Percentiles rank a stretch among this genome's conserved stretches.
These are phyloP conservation scores for Alternaria sp. DNA, from an alignment of 2,329 filamentous ascomycete genomes.

Conservation along the genomic window DNA sequence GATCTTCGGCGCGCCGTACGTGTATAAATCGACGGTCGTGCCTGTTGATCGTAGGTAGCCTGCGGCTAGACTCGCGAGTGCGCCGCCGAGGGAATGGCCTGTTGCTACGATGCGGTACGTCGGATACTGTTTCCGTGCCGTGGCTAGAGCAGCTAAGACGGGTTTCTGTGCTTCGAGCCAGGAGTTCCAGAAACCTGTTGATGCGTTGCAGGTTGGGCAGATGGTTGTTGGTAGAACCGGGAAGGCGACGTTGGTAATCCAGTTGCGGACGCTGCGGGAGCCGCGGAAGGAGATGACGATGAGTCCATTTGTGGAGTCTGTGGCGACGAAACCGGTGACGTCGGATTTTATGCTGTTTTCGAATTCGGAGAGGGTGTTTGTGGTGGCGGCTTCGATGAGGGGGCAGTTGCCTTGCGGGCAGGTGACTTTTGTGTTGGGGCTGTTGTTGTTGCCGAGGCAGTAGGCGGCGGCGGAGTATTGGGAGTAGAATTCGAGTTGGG, in stretches of 20 bases:
- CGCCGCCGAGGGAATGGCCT: constrained; percentile 73
- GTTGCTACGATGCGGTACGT: constrained; percentile 63
- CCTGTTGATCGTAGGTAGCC: constrained; percentile 61
- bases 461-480: constrained; percentile 62
- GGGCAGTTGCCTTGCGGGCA: constrained; percentile 58
- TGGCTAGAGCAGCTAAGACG: constrained; percentile 54
- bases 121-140: constrained; percentile 57
- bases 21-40: constrained; percentile 63
- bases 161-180: constrained; percentile 61
- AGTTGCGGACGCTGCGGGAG: constrained; percentile 65
- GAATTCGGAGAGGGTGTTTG: constrained; percentile 56
- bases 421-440: constrained; percentile 50
- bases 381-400: constrained; percentile 54
- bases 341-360: constrained; percentile 52
- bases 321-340: constrained; percentile 56
- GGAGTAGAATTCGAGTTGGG: constrained; percentile 55
- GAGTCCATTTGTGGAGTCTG: constrained; percentile 55
- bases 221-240: constrained; percentile 50
- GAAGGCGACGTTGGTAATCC: constrained; percentile 62
- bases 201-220: constrained; percentile 57
- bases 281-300: constrained; percentile 69
- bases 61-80: constrained; percentile 66
- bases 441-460: constrained; percentile 57
- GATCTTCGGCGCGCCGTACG: constrained; percentile 70
- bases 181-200: constrained; percentile 65